A percentile compares a stretch with the other conserved stretches of the same genome.
Evolutionary conservation across 2,329 filamentous ascomycete species (phyloP).

Genomic region (Ophiosphaerella korrae): DNA sequence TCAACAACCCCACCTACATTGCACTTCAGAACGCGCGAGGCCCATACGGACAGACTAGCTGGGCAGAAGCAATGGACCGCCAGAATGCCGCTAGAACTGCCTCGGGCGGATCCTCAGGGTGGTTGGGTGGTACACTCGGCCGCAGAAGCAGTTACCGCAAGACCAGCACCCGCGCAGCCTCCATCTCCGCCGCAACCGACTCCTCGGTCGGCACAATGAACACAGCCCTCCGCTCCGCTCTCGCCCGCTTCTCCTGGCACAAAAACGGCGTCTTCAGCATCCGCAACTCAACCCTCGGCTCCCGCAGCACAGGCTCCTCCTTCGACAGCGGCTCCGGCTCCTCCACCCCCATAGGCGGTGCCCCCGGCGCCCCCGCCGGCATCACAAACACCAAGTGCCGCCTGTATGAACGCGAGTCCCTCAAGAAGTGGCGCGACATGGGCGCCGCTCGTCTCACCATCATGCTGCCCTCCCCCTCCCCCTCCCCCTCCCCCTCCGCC

Average conservation of each 20-base stretch:
- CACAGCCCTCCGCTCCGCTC: constrained; percentile 72
- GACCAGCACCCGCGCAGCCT: constrained; percentile 58
- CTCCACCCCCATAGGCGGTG: constrained; percentile 39
- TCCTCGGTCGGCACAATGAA: constrained; percentile 78
- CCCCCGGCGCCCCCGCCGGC: constrained; percentile 59
- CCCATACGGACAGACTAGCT: constrained; percentile 54
- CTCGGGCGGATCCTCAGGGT: constrained; percentile 51
- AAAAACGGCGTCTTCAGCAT: constrained; percentile 81
- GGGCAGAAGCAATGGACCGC: constrained; percentile 59
- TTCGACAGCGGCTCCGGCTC: constrained; percentile 51
- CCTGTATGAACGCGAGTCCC: constrained; percentile 76
- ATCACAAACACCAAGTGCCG: constrained; percentile 84
- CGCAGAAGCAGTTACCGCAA: constrained; percentile 63
- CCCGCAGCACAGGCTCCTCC: constrained; percentile 60
- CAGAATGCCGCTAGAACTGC: constrained; percentile 52
- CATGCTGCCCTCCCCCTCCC: constrained; percentile 67
- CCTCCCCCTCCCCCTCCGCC: constrained; percentile 60
- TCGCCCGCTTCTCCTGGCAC: constrained; percentile 72
- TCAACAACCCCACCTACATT: constrained; percentile 92
- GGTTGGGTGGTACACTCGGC: constrained; percentile 52
- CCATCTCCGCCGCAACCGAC: constrained; percentile 69
- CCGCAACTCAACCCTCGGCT: constrained; percentile 73
- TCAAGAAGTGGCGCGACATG: constrained; percentile 86
- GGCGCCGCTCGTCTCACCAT: constrained; percentile 85
- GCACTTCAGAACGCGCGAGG: constrained; percentile 74